Base-by-base conservation (phyloP, 2,329 filamentous ascomycete genomes). In the Colletotrichum lupini region DNA sequence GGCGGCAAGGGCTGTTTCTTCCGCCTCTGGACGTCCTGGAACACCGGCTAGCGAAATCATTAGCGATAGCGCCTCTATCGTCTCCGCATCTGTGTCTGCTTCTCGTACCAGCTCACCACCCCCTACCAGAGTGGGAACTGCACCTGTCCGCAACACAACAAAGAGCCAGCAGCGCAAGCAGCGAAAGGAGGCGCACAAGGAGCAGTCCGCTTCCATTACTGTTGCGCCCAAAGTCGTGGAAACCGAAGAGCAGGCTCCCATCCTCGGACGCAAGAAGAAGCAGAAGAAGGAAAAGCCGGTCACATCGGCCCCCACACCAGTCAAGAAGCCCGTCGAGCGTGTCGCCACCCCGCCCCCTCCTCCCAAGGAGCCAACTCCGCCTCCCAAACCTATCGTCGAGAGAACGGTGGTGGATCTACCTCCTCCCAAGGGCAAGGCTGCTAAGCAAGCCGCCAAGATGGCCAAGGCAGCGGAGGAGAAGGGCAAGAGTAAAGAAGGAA, bases 251-350 rank as follows among this genome's bases (percentile, higher is more conserved):
- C 88, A 90, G 76, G 94, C 91, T 8, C 94, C 94, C 0, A 93
- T 97, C 53, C 81, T 95, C 61, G 93, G 93, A 42, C 90, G 94
- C 65, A 95, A 95, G 86, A 96, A 95, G 86, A 97, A 96, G 84
- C 90, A 94, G 80, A 95, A 94, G 86, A 96, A 95, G 83, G 91
- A 93, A 77, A 92, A 90, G 77, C 81, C 81, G 16, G 42, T 67
- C 8, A 60, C 22, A n/a, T 32, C 62, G 22, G 81, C 81, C 56
- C 66, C 77, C 0, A 68, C 74, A 61, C 56, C 68, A 22, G 49
- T 62, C 9, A 75, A 77, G 67, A 74, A 76, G 22, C 37, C 37
- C 14, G 58, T 73, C 67, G 74, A 75, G 55, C 62, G 68, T 6
- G 58, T 52, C 6, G 42, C 67, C 12, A 30, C 67, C 8, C 61